Conservation (phyloP, 2,329 filamentous ascomycete genomes). For the Chaetomium globosum region DNA sequence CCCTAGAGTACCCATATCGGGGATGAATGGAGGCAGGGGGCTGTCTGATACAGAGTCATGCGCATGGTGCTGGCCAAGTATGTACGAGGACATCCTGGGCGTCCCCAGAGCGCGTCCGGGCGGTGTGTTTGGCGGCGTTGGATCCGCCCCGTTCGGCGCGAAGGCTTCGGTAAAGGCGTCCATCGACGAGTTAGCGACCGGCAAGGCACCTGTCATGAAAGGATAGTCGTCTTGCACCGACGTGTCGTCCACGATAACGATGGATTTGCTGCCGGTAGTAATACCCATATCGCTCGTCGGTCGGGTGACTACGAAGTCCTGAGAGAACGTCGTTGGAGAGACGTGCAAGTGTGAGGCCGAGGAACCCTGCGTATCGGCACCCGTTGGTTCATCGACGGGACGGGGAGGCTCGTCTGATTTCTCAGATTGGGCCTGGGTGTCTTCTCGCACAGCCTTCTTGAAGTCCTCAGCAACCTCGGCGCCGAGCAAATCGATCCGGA, state of each 20-base stretch:
- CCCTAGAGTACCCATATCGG: constrained; percentile 50
- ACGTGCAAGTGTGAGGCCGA: constrained; percentile 46
- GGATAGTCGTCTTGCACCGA: constrained; percentile 51
- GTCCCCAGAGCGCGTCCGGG: constrained; percentile 52
- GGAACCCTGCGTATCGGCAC: constrained; percentile 45
- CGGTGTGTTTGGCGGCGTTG: constrained; percentile 64
- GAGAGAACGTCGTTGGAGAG: constrained; percentile 43
- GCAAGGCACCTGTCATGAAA: constrained; percentile 55
- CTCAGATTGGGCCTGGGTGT: constrained; percentile 51
- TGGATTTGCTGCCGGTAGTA: constrained; percentile 80
- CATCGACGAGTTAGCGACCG: constrained; percentile 50
- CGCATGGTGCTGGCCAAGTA: constrained; percentile 53
- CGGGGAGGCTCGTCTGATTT: constrained; percentile 37
- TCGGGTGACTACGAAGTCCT: constrained; percentile 42
- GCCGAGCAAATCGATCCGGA: constrained; percentile 81
- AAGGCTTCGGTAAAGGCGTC: constrained; percentile 61
- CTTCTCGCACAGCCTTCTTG: constrained; percentile 71
- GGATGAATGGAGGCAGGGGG: constrained; percentile 52
- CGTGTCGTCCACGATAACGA: constrained; percentile 80
- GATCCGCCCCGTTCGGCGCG: constrained; percentile 53
- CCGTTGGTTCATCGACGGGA: constrained; percentile 36
- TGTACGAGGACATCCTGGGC: constrained; percentile 58
- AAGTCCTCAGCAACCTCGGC: constrained; percentile 78
- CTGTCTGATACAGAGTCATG: constrained; percentile 45
- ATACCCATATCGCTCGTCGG: constrained; percentile 61